Percentiles rank a stretch among this genome's conserved stretches.
phyloP scores from a whole-genome alignment of 139 green algal genomes.

The Edaphochlamys debaryana region DNA sequence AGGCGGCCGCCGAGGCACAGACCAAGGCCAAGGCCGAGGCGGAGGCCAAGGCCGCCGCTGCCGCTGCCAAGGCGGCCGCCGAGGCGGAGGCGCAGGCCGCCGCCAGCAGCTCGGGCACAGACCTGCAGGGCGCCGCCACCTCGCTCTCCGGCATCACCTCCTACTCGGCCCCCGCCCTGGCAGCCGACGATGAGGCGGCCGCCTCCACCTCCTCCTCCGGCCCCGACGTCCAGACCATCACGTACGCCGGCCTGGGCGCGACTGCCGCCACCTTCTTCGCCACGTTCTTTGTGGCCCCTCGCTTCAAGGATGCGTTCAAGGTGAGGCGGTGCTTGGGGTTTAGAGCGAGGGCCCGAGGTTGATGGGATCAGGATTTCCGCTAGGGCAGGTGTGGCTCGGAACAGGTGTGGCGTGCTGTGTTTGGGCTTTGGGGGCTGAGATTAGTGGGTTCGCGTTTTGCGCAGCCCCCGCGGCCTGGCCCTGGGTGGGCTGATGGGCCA shows the following conservation, averaged over 20 bases:
- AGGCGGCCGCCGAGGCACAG: too few relatives aligned
- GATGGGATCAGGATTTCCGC: not conserved
- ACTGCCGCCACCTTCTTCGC: not conserved
- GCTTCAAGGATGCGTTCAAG: conserved; percentile 33
- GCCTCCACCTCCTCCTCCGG: not conserved
- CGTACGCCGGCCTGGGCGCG: conserved; percentile 22
- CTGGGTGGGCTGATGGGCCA: too few relatives aligned
- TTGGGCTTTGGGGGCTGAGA: not conserved
- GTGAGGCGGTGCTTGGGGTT: not conserved
- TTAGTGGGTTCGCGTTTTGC: too few relatives aligned
- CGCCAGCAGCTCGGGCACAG: not conserved
- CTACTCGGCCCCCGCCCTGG: too few relatives aligned
- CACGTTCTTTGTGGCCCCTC: conserved; percentile 25
- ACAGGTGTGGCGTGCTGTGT: not conserved
- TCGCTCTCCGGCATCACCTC: not conserved
- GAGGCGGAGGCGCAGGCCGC: too few relatives aligned
- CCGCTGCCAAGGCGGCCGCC: too few relatives aligned
- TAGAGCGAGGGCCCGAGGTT: too few relatives aligned
- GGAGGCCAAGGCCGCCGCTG: too few relatives aligned
- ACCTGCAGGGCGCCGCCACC: not conserved
- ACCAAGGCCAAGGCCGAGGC: too few relatives aligned
- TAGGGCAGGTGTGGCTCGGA: too few relatives aligned
- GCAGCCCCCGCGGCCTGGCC: too few relatives aligned
- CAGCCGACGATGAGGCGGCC: not conserved
- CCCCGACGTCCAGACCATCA: not conserved